Base-by-base conservation (phyloP, 2,329 filamentous ascomycete genomes). In the Colletotrichum musae region DNA sequence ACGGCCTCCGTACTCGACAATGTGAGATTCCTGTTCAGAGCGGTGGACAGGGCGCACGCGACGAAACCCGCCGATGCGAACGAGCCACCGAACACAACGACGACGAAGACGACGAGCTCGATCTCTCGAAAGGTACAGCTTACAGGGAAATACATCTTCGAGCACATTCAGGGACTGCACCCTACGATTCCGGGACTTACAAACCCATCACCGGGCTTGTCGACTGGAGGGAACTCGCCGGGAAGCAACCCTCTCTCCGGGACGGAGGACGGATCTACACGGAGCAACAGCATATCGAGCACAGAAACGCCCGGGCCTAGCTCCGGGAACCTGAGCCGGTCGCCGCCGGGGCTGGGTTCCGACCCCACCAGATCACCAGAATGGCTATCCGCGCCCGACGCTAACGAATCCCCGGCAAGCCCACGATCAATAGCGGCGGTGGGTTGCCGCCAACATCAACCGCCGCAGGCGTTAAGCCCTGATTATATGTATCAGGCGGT, bases 1-100 rank as follows among this genome's bases (percentile, higher is more conserved):
- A 85, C 84, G 1, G 84, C 85, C 5, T 78, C 81, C 15, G 84
- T 88, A 59, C 81, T 88, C 3, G 86, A 88, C 62, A 82, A 86
- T 57, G 82, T 87, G 75, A 81, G 86, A 5, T 82, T 82, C 24
- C 76, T 88, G 1, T 77, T 87, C n/a, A 74, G 78, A 13, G 75
- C 81, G 3, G 81, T 87, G n/a, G 60, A 68, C 48, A 53, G 60
- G 47, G 41, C 63, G 10, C 64, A 58, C 47, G 28, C 32, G 32
- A 36, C n/a, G 13, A 24, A 12, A 24, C 24, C 28, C 41, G 32
- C 21, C 26, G 48, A 64, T 15, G 36, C 39, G 58, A 64, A 39
- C 59, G 41, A 48, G 36, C n/a, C 28, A 45, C 43, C 51, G 18
- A 21, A 36, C 51, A 52, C 43, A 6, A 64, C 43, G 7, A 41